A percentile compares a stretch with the other conserved stretches of the same genome.
These are phyloP conservation scores for Backusella australiensis DNA, from an alignment of 192 early-diverging fungal genomes.

Conservation along the genomic window DNA sequence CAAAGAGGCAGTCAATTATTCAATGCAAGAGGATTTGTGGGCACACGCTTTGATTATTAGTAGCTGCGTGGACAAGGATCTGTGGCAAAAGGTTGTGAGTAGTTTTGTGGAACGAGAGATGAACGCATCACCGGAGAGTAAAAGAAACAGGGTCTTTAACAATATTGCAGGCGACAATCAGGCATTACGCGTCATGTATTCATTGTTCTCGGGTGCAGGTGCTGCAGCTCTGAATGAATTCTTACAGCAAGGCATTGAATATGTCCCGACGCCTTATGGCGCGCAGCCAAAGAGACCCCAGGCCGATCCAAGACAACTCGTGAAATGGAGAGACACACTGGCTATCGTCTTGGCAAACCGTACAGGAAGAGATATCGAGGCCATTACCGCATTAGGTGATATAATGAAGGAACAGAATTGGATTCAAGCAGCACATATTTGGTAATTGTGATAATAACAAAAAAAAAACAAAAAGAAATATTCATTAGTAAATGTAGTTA, in stretches of 20 bases:
- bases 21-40: slow-evolving; percentile 66
- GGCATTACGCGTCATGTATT: slow-evolving; percentile 61
- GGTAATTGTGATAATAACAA: slow-evolving; percentile 46
- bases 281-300: background rate
- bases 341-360: slow-evolving; percentile 84
- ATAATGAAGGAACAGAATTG: slow-evolving; percentile 54
- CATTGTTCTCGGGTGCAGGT: slow-evolving; percentile 64
- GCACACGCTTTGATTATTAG: slow-evolving; percentile 87
- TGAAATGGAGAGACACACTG: slow-evolving; percentile 73
- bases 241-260: slow-evolving; percentile 10
- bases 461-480: no score
- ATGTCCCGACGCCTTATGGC: slow-evolving; percentile 9
- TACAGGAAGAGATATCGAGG: slow-evolving; percentile 65
- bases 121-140: slow-evolving; percentile 16
- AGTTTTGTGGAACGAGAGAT: slow-evolving; percentile 63
- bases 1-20: slow-evolving; percentile 47
- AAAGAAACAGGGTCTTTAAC: background rate
- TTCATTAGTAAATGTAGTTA: slow-evolving; percentile 17
- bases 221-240: slow-evolving; percentile 38
- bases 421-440: slow-evolving; percentile 73
- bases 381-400: slow-evolving; percentile 78
- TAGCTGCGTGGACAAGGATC: slow-evolving; percentile 80
- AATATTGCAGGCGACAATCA: slow-evolving; percentile 37
- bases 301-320: slow-evolving; percentile 33
- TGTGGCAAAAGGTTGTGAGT: slow-evolving; percentile 77